Evolutionary conservation across 768 basidiomycete genomes (phyloP), one percentile per base, ranked within the genome.

Genomic region (Asterophora lycoperdoides): DNA sequence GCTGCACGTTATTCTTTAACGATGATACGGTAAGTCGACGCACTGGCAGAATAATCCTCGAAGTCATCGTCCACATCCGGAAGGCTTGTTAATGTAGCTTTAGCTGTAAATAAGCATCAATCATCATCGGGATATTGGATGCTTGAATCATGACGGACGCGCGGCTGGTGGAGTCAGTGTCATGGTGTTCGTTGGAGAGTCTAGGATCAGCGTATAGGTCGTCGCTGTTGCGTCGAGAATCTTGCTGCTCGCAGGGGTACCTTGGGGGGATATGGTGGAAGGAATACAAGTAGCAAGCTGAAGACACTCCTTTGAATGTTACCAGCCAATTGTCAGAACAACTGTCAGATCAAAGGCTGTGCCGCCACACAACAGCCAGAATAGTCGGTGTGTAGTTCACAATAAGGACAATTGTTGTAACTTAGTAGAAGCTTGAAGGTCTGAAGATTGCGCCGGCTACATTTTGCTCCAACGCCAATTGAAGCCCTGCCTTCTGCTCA

Each of bases 1-100:
- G 32, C 20, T 26, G 6, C 1, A 1, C 36, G 17, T 14, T 4
- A 23, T 23, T 23, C 6, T 23, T 23, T 3, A 23, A 23, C 2
- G 33, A 15, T 14, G 37, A n/a, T 19, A 15, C 30, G 17, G 20
- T 9, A 28, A 41, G 32, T 44, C 13, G 46, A 37, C 23, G 28
- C 23, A 41, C 54, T 43, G 28, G 49, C 28, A 46, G 15, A 23
- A 42, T 28, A 14, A 29, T 44, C 34, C 11, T 41, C 35, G 28
- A 52, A 40, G 5, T 48, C 52, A 41, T 53, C 48, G 20, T 57
- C 54, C 17, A 46, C n/a, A 40, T 47, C 33, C 2, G 60, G 60
- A 47, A 61, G 58, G 49, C 48, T 50, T 11, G 51, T 39, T 15
- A 33, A 36, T 39, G 55, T 54, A 9, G 14, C 37, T 26, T 51